Evolutionary conservation across 129 eudicot species (phyloP).

Genomic region (Calendula officinalis): DNA sequence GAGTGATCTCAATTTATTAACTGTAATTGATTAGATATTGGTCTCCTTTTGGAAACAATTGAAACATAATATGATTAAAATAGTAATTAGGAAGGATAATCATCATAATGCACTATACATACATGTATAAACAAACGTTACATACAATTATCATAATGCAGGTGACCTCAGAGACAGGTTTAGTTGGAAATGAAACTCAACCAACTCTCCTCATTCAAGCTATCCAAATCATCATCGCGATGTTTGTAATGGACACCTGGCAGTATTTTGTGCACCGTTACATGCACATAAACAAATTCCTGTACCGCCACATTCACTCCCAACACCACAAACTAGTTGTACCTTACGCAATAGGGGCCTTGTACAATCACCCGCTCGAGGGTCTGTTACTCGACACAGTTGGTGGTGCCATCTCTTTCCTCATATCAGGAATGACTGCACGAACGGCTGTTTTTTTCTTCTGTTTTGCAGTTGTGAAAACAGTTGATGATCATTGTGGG

Average conservation of each 20-base stretch:
- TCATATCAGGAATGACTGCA: slow-evolving; percentile 74
- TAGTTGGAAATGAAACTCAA: slow-evolving; percentile 38
- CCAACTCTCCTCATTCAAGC: slow-evolving; percentile 46
- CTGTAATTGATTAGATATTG: neutral
- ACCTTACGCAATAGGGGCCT: slow-evolving; percentile 78
- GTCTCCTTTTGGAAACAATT: neutral
- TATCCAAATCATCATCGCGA: slow-evolving; percentile 52
- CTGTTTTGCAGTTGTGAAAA: slow-evolving; percentile 72
- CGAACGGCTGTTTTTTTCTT: slow-evolving; percentile 75
- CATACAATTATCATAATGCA: slow-evolving; percentile 15
- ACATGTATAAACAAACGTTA: neutral
- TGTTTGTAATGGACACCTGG: slow-evolving; percentile 83
- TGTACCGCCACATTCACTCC: slow-evolving; percentile 75
- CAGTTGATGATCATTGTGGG: slow-evolving; percentile 82
- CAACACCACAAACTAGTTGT: slow-evolving; percentile 76
- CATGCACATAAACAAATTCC: slow-evolving; percentile 82
- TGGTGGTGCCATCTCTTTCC: slow-evolving; percentile 81
- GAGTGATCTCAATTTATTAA: no score
- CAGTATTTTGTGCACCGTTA: slow-evolving; percentile 84
- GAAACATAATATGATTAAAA: neutral
- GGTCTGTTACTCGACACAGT: slow-evolving; percentile 70
- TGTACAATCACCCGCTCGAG: slow-evolving; percentile 78
- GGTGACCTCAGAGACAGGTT: slow-evolving; percentile 51
- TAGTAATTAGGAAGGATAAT: neutral
- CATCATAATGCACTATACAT: neutral